Conservation (phyloP, 768 basidiomycete species). For the Gelatoporia subvermispora region DNA sequence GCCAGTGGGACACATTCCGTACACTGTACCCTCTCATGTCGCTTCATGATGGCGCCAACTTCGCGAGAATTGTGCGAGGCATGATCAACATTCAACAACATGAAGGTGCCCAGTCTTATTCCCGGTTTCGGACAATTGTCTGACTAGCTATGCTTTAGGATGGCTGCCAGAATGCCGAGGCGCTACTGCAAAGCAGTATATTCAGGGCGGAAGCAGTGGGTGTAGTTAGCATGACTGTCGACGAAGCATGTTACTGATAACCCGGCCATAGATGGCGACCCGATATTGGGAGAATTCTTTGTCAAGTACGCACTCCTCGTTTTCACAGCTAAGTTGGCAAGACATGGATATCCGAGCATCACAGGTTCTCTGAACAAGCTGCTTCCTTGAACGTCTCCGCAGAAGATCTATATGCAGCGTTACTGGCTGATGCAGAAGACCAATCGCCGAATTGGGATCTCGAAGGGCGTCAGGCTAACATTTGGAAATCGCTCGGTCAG, state of each 20-base stretch:
- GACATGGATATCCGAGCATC: too few species aligned
- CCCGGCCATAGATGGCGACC: slow-evolving; percentile 46
- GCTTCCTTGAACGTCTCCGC: slow-evolving; percentile 42
- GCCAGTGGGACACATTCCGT: slow-evolving; percentile 62
- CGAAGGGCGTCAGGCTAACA: slow-evolving; percentile 52
- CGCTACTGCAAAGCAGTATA: slow-evolving; percentile 45
- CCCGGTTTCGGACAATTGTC: neutral
- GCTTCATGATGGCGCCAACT: slow-evolving; percentile 55
- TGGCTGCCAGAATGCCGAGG: slow-evolving; percentile 67
- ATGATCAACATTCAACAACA: slow-evolving; percentile 66
- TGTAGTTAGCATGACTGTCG: slow-evolving; percentile 4
- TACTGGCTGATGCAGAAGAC: slow-evolving; percentile 54
- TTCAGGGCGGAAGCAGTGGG: slow-evolving; percentile 62
- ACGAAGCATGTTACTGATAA: neutral
- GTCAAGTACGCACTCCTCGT: slow-evolving; percentile 42
- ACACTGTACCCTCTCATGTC: slow-evolving; percentile 61
- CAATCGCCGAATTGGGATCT: slow-evolving; percentile 60
- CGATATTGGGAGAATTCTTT: slow-evolving; percentile 60
- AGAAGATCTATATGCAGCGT: slow-evolving; percentile 47
- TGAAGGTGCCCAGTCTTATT: slow-evolving; percentile 53
- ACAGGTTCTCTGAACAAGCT: slow-evolving; percentile 49
- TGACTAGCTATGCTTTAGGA: slow-evolving; percentile 28
- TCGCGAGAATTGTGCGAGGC: slow-evolving; percentile 54
- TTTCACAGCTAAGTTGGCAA: too few species aligned
- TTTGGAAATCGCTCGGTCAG: slow-evolving; percentile 51